Evolutionary conservation across 768 basidiomycete genomes (phyloP).

Genomic region (Pulveroboletus sp.): DNA sequence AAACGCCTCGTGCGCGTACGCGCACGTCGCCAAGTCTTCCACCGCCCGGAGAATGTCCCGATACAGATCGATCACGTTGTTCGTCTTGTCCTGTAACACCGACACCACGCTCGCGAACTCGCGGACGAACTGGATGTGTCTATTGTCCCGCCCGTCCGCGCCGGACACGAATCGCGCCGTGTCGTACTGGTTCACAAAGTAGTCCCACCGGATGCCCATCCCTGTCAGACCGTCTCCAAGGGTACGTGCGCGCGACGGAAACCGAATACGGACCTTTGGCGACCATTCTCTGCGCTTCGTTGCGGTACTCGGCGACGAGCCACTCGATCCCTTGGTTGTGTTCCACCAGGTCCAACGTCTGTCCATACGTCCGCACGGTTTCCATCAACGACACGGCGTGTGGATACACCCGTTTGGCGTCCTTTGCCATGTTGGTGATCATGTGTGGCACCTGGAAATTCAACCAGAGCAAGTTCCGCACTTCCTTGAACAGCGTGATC

Average conservation of each 20-base stretch:
- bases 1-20: conserved; percentile 83
- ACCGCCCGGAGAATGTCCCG: conserved; percentile 80
- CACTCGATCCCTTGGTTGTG: conserved; percentile 89
- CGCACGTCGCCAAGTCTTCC: conserved; percentile 83
- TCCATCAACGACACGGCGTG: conserved; percentile 99
- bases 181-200: conserved; percentile 94
- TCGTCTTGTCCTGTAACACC: conserved; percentile 94
- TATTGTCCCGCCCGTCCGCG: conserved; percentile 75
- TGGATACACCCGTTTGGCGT: conserved; percentile 96
- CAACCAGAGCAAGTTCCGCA: conserved; percentile 92
- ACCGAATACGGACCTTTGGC: conserved; percentile 57
- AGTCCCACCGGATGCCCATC: conserved; percentile 95
- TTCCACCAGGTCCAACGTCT: conserved; percentile 90
- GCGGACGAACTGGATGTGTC: conserved; percentile 90
- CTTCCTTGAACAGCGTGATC: conserved; percentile 98
- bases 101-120: conserved; percentile 95
- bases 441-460: conserved; percentile 94
- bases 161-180: conserved; percentile 67
- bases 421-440: conserved; percentile 95
- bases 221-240: conserved; percentile 41
- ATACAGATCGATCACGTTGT: conserved; percentile 87
- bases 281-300: conserved; percentile 92
- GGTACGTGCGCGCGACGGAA: too few relatives aligned
- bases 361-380: conserved; percentile 95
- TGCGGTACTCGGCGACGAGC: conserved; percentile 91